phyloP scores from a whole-genome alignment of 768 basidiomycete genomes.

The Amanita molliuscula region DNA sequence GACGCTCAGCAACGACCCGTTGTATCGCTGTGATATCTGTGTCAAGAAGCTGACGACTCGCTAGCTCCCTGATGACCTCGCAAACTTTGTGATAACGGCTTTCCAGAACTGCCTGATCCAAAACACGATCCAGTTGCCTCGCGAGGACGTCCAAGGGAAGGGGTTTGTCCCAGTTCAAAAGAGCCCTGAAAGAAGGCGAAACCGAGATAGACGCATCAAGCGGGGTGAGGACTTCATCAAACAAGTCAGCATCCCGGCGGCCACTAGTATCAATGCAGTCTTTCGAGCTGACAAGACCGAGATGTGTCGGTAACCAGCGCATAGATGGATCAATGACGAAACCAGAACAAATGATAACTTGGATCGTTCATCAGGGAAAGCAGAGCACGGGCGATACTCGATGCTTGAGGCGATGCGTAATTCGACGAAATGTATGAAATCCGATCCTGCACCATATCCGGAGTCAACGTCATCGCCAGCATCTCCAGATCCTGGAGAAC shows the following conservation, averaged over 20 bases:
- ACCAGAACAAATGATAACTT: constrained; percentile 1
- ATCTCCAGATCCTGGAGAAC: constrained; percentile 16
- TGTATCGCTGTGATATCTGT: constrained; percentile 12
- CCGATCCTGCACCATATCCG: constrained; percentile 23
- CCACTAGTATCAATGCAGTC: constrained; percentile 22
- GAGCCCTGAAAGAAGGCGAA: constrained; percentile 17
- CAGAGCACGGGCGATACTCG: constrained; percentile 12
- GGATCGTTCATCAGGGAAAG: constrained; percentile 13
- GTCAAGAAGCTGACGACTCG: constrained; percentile 12
- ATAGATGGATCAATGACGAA: background rate
- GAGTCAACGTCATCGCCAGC: constrained; percentile 19
- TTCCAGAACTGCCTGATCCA: constrained; percentile 9
- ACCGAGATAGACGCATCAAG: constrained; percentile 17
- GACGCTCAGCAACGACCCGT: constrained; percentile 8
- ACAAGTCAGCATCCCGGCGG: constrained; percentile 17
- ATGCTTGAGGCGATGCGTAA: constrained; percentile 3
- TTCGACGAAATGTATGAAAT: constrained; percentile 21
- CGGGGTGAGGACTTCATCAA: constrained; percentile 27
- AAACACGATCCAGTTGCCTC: constrained; percentile 20
- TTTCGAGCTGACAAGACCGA: constrained; percentile 19
- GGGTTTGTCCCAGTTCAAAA: constrained; percentile 30
- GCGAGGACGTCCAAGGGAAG: constrained; percentile 19
- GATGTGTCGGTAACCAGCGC: constrained; percentile 29
- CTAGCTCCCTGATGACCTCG: constrained; percentile 21
- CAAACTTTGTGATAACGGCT: constrained; percentile 10